Conservation (phyloP, 1,139 yeast species). For the Saccharomyces hybrid region DNA sequence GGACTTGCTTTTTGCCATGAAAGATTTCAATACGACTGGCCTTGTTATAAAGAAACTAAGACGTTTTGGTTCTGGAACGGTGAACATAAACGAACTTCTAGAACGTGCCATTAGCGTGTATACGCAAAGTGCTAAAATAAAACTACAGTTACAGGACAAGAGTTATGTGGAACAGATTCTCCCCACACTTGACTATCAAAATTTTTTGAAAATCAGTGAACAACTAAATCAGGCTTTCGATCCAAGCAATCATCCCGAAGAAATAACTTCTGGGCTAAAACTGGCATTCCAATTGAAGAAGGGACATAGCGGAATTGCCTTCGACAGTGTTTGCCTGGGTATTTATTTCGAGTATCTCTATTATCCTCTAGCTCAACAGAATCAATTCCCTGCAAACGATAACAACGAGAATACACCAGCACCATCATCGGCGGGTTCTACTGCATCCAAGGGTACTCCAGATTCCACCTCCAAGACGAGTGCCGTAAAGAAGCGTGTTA, state of each 20-base stretch:
- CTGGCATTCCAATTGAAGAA: conserved; percentile 27
- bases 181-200: conserved; percentile 22
- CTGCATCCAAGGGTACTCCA: not conserved
- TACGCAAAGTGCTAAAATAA: conserved; percentile 15
- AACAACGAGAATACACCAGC: not conserved
- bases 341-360: conserved; percentile 27
- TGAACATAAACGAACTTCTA: conserved; percentile 24
- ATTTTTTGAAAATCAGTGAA: conserved; percentile 19
- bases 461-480: conserved; percentile 6
- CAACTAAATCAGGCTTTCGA: conserved; percentile 16
- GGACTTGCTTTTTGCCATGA: conserved; percentile 44
- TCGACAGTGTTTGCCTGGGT: conserved; percentile 27
- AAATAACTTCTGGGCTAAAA: conserved; percentile 18
- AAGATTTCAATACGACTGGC: conserved; percentile 54
- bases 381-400: not conserved
- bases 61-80: conserved; percentile 68
- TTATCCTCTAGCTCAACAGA: conserved; percentile 12
- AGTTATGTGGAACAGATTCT: conserved; percentile 22
- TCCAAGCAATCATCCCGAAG: conserved; percentile 11
- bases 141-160: conserved; percentile 22
- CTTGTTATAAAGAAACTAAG: conserved; percentile 62
- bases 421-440: not conserved
- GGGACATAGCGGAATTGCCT: conserved; percentile 28
- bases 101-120: conserved; percentile 23
- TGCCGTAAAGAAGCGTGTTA: conserved; percentile 24